phyloP scores from a whole-genome alignment of 1,284 basidiomycete genomes.

The Malassezia sympodialis region DNA sequence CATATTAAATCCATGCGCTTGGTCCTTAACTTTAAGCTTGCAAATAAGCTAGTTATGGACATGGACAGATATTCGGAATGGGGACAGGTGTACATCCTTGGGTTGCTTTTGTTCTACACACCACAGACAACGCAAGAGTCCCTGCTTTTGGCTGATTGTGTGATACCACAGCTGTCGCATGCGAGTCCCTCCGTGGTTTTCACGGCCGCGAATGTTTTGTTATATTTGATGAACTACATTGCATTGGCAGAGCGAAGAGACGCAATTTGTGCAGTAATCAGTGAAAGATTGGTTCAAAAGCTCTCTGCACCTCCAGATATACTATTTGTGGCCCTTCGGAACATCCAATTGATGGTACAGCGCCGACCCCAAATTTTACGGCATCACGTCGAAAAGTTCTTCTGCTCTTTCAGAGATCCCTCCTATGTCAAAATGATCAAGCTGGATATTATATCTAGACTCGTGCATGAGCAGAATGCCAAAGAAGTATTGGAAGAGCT shows the following conservation, averaged over 20 bases:
- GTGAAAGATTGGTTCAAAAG: conserved; percentile 58
- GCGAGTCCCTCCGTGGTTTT: conserved; percentile 91
- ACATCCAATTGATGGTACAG: conserved; percentile 93
- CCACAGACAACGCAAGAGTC: conserved; percentile 79
- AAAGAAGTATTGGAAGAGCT: conserved; percentile 83
- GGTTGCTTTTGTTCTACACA: conserved; percentile 82
- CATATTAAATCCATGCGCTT: conserved; percentile 73
- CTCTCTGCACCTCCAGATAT: conserved; percentile 94
- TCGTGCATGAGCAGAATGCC: conserved; percentile 81
- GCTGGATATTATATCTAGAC: conserved; percentile 93
- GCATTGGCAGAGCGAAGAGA: conserved; percentile 74
- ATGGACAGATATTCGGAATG: conserved; percentile 86
- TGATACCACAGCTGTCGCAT: conserved; percentile 64
- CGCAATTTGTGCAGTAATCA: conserved; percentile 89
- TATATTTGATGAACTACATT: conserved; percentile 99
- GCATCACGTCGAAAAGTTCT: conserved; percentile 97
- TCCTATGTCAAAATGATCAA: conserved; percentile 98
- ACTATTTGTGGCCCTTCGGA: conserved; percentile 92
- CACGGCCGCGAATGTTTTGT: conserved; percentile 83
- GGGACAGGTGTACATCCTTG: conserved; percentile 98
- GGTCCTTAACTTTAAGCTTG: conserved; percentile 68
- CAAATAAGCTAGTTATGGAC: conserved; percentile 72
- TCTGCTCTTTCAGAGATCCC: conserved; percentile 99
- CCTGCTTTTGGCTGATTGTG: conserved; percentile 82
- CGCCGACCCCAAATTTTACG: conserved; percentile 80